phyloP scores from a whole-genome alignment of 805 yeast species.

The Cyberlindnera bimundalis region DNA sequence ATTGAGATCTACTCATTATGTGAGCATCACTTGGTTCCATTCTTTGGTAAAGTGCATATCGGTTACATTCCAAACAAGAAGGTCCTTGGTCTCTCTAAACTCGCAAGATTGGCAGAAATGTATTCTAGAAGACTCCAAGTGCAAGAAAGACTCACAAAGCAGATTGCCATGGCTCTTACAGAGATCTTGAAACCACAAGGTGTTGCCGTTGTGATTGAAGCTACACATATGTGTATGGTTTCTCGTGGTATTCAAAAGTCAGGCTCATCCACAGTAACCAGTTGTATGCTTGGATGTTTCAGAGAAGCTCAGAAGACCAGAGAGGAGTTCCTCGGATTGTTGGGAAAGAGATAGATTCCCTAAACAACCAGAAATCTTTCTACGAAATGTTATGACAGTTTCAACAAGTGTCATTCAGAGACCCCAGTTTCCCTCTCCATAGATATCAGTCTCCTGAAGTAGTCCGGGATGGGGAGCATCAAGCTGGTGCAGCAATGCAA shows the following conservation, averaged over 20 bases:
- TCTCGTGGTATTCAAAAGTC: constrained; percentile 96
- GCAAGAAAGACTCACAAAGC: constrained; percentile 96
- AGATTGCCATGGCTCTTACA: constrained; percentile 91
- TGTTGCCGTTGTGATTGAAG: constrained; percentile 97
- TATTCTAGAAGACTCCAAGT: constrained; percentile 93
- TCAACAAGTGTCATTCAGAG: constrained; percentile 10
- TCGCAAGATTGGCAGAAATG: constrained; percentile 97
- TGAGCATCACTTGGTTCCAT: constrained; percentile 97
- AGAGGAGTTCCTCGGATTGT: constrained; percentile 85
- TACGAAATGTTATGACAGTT: constrained; percentile 1
- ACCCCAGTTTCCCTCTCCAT: background rate
- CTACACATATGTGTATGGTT: constrained; percentile 99
- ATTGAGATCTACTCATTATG: constrained; percentile 90
- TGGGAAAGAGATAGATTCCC: constrained; percentile 50
- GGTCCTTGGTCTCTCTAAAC: constrained; percentile 87
- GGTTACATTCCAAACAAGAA: constrained; percentile 96
- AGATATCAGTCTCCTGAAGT: background rate
- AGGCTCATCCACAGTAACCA: constrained; percentile 89
- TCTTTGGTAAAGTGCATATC: constrained; percentile 94
- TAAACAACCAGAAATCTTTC: background rate
- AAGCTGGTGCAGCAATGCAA: background rate
- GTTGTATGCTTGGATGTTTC: constrained; percentile 97
- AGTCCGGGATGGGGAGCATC: background rate
- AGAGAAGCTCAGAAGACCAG: constrained; percentile 92
- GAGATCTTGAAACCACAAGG: constrained; percentile 93